These are phyloP conservation scores for Zalaria sp. DNA, from an alignment of 2,329 filamentous ascomycete genomes.

Conservation along the genomic window DNA sequence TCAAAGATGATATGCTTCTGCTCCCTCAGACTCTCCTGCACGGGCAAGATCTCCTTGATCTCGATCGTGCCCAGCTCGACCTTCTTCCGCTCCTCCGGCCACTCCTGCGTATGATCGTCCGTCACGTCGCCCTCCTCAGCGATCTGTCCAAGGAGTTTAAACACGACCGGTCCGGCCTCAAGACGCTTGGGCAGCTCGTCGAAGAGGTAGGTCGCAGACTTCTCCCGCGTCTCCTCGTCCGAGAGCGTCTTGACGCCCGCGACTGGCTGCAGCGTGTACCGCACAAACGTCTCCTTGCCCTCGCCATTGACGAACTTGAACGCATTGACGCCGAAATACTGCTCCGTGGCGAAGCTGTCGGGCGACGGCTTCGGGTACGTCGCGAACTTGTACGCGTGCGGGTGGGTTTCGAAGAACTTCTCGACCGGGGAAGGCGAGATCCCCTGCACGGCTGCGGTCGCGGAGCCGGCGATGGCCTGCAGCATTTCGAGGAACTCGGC, in stretches of 20 bases:
- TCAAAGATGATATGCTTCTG: constrained; percentile 44
- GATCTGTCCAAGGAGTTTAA: constrained; percentile 37
- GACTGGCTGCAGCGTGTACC: constrained; percentile 36
- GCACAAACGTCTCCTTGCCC: constrained; percentile 30
- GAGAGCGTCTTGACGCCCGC: constrained; percentile 26
- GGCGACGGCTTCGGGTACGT: constrained; percentile 35
- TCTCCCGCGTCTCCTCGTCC: constrained; percentile 22
- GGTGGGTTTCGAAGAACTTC: constrained; percentile 31
- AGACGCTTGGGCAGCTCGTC: constrained; percentile 31
- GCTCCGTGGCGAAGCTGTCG: constrained; percentile 32
- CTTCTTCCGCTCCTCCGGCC: constrained; percentile 36
- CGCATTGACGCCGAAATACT: constrained; percentile 36
- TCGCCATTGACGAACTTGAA: constrained; percentile 29
- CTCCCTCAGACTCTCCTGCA: constrained; percentile 27
- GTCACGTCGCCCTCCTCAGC: constrained; percentile 33
- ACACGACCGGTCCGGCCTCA: constrained; percentile 22
- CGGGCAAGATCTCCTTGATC: constrained; percentile 25
- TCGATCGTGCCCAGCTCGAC: constrained; percentile 37
- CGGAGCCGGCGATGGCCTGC: constrained; percentile 23
- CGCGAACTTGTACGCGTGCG: constrained; percentile 33
- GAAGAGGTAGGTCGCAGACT: constrained; percentile 32
- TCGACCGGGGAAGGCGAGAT: constrained; percentile 15
- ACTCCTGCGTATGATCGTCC: constrained; percentile 35
- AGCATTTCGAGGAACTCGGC: constrained; percentile 39
- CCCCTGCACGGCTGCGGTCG: constrained; percentile 9